phyloP scores from a whole-genome alignment of 352 stramenopile species.

The Thalassiosira tumida region DNA sequence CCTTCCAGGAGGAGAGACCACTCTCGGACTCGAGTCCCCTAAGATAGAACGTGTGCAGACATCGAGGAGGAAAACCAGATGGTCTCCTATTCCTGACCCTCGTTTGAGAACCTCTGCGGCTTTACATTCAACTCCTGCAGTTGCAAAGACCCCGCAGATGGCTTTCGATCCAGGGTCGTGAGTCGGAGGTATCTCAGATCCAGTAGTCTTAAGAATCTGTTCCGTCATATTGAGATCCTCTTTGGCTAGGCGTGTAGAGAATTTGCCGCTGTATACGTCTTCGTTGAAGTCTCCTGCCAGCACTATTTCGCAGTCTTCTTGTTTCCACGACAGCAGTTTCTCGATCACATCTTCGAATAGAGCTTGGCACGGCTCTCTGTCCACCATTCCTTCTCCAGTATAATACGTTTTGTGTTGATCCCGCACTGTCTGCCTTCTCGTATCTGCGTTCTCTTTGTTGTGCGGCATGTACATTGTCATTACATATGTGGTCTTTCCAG shows the following conservation, averaged over 20 bases:
- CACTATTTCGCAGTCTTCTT: neutral
- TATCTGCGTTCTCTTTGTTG: neutral
- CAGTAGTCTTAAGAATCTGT: neutral
- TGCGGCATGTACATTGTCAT: constrained; percentile 28
- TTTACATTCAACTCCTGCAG: neutral
- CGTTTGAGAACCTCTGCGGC: neutral
- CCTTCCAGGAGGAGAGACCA: neutral
- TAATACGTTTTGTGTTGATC: constrained; percentile 44
- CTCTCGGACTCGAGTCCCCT: neutral
- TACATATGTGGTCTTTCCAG: neutral
- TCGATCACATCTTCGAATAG: neutral
- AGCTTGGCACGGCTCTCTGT: neutral
- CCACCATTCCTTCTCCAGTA: constrained; percentile 4
- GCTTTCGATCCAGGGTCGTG: neutral
- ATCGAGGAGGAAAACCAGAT: neutral
- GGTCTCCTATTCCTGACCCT: neutral
- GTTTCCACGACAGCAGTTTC: neutral
- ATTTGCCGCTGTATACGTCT: constrained; percentile 14
- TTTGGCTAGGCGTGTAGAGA: neutral
- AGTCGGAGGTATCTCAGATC: neutral
- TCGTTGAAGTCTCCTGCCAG: constrained; percentile 12
- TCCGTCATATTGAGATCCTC: neutral
- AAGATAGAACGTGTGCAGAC: neutral
- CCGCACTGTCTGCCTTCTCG: neutral
- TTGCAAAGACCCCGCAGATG: neutral